Conservation (phyloP, 2,329 filamentous ascomycete species). For the Thielaviopsis populi region DNA sequence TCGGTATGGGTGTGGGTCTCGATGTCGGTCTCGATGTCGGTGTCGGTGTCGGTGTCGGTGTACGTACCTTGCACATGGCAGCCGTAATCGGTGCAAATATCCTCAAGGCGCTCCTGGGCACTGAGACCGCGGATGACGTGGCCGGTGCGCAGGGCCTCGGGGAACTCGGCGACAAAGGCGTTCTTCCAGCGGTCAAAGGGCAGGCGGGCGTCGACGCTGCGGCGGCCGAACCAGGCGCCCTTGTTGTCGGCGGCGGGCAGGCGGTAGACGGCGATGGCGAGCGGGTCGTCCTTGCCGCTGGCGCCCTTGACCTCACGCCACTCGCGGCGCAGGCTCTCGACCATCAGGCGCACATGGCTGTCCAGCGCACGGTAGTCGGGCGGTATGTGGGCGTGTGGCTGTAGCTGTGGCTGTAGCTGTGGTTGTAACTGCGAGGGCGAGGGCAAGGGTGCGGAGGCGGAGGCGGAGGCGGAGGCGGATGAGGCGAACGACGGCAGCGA, state of each 20-base stretch:
- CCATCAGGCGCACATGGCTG: constrained; percentile 20
- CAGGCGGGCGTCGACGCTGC: constrained; percentile 67
- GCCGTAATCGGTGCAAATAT: constrained; percentile 29
- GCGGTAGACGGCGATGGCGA: constrained; percentile 67
- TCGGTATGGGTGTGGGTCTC: not conserved
- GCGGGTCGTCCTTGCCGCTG: constrained; percentile 51
- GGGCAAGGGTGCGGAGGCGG: constrained; percentile 30
- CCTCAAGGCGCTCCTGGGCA: constrained; percentile 59
- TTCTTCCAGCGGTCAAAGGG: constrained; percentile 63
- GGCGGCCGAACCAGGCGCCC: constrained; percentile 78
- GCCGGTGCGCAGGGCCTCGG: constrained; percentile 49
- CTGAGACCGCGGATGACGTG: constrained; percentile 74
- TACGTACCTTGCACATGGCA: constrained; percentile 12
- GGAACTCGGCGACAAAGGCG: constrained; percentile 66
- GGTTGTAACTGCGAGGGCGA: too few relatives aligned
- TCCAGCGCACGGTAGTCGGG: constrained; percentile 21
- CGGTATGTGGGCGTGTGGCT: too few relatives aligned
- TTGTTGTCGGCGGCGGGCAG: constrained; percentile 62
- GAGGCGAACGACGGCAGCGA: constrained; percentile 49
- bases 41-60: not conserved
- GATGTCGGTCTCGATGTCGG: not conserved
- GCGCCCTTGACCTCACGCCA: constrained; percentile 77
- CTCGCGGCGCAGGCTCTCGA: constrained; percentile 52
- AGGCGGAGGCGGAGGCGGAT: too few relatives aligned
- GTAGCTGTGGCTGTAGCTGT: too few relatives aligned